Percentiles rank a stretch among this genome's conserved stretches.
These are phyloP conservation scores for California macrophylla DNA, from an alignment of 441 rosid genomes.

Conservation along the genomic window DNA sequence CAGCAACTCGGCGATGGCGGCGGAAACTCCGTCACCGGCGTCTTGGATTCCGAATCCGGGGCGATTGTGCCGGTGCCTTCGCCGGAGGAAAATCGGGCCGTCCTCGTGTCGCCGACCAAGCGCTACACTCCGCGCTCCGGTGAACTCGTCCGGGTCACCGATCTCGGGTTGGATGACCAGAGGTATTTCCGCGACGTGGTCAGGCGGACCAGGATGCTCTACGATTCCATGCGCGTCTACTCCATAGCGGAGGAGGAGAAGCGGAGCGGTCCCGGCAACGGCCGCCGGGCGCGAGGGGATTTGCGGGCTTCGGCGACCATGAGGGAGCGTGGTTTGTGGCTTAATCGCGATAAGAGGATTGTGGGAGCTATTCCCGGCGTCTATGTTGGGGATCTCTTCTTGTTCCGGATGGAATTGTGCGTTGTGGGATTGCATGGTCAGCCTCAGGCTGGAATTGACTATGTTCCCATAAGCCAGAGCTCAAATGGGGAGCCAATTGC, in stretches of 20 bases:
- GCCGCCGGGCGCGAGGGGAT: conserved; percentile 49
- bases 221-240: conserved; percentile 51
- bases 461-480: conserved; percentile 47
- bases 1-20: conserved; percentile 33
- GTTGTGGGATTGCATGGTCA: conserved; percentile 72
- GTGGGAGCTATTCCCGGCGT: conserved; percentile 75
- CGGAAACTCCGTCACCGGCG: conserved; percentile 4
- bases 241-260: conserved; percentile 37
- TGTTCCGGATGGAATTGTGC: conserved; percentile 57
- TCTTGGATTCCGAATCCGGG: conserved; percentile 38
- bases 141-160: conserved; percentile 73
- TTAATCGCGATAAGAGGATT: conserved; percentile 55
- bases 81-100: conserved; percentile 15
- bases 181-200: conserved; percentile 52
- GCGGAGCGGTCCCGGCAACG: conserved; percentile 19
- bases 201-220: conserved; percentile 57
- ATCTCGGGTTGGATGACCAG: conserved; percentile 49
- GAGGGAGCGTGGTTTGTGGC: conserved; percentile 52
- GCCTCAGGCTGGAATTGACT: conserved; percentile 77
- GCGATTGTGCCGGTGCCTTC: conserved; percentile 51
- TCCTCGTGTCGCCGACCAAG: conserved; percentile 20
- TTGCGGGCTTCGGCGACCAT: conserved; percentile 52
- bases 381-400: conserved; percentile 61
- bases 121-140: conserved; percentile 36
- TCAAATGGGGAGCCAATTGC: conserved; percentile 71